These are phyloP conservation scores for Exophiala bonariae DNA, from an alignment of 2,329 filamentous ascomycete species.

Conservation along the genomic window DNA sequence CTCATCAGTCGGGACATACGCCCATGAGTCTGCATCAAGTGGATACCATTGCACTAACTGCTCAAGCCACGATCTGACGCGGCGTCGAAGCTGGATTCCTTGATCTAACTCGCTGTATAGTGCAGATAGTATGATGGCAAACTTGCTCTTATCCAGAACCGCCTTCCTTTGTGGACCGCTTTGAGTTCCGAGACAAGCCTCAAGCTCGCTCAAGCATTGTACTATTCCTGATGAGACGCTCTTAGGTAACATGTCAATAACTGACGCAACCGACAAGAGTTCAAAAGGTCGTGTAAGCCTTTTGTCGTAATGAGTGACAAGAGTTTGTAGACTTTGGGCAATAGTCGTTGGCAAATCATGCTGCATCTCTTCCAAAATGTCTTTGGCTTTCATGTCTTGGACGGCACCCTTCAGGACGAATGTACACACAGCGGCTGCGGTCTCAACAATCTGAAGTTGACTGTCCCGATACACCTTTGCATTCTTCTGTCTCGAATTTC, in stretches of 20 bases:
- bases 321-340: slow-evolving; percentile 11
- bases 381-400: slow-evolving; percentile 8
- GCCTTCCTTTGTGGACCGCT: neutral
- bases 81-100: slow-evolving; percentile 31
- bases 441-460: slow-evolving; percentile 40
- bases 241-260: slow-evolving; percentile 23
- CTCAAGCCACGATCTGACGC: slow-evolving; percentile 38
- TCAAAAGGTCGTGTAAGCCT: slow-evolving; percentile 22
- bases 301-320: slow-evolving; percentile 9
- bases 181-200: slow-evolving; percentile 1
- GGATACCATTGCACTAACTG: slow-evolving; percentile 28
- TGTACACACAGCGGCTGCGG: slow-evolving; percentile 40
- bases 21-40: slow-evolving; percentile 33
- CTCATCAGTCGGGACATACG: slow-evolving; percentile 23
- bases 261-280: slow-evolving; percentile 15
- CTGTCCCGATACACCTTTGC: slow-evolving; percentile 44
- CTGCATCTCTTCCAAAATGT: slow-evolving; percentile 13
- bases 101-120: slow-evolving; percentile 22
- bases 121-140: slow-evolving; percentile 26
- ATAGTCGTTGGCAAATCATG: slow-evolving; percentile 7
- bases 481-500: slow-evolving; percentile 41
- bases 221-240: slow-evolving; percentile 9
- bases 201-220: slow-evolving; percentile 14
- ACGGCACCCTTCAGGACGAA: slow-evolving; percentile 40
- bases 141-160: slow-evolving; percentile 15